Base-by-base conservation (phyloP, 2,329 filamentous ascomycete genomes). In the Talaromyces sp. region DNA sequence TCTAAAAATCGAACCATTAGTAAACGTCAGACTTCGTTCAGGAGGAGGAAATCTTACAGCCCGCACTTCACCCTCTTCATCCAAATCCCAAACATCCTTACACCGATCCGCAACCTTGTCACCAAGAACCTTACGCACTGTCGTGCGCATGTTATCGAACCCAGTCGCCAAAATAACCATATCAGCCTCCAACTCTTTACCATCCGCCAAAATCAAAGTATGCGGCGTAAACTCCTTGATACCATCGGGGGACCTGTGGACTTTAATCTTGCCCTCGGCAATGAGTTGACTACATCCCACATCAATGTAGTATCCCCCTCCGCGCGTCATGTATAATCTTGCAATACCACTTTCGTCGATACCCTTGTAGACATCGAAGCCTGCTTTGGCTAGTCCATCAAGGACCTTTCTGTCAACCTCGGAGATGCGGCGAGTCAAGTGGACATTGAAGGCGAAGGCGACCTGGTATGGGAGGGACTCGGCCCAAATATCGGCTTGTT, bases 91-190 rank as follows among this genome's bases (percentile, higher is more conserved):
- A 16, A 88, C 81, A 66, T 75, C 84, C 1, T 77, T 76, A 4
- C 86, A 80, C 28, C 79, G 77, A 58, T 85, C 82, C 0, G 85
- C 86, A 9, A 90, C 77, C 18, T 82, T 79, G 33, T 87, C 81
- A 0, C 88, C 88, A 60, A 91, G 80, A 21, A 88, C 83, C 35
- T 79, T 78, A n/a, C 84, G 76, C 1, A 87, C 84, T 21, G 84
- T 83, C 0, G 84, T 86, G 11, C 81, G 79, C 87, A 91, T 91
- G 69, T 88, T 89, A 65, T 87, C 82, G 67, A 88, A 90, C 3
- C 82, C 86, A 0, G 86, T 88, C 0, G 86, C 86, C 46, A 88
- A 79, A 0, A 90, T 80, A 8, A 90, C 82, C 65, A 88, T 81
- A 65, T 89, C 87, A 0, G 86, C 85, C 18, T 84, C 80, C 0